Base-by-base conservation (phyloP, 2,329 filamentous ascomycete genomes). In the Fusarium nanum region DNA sequence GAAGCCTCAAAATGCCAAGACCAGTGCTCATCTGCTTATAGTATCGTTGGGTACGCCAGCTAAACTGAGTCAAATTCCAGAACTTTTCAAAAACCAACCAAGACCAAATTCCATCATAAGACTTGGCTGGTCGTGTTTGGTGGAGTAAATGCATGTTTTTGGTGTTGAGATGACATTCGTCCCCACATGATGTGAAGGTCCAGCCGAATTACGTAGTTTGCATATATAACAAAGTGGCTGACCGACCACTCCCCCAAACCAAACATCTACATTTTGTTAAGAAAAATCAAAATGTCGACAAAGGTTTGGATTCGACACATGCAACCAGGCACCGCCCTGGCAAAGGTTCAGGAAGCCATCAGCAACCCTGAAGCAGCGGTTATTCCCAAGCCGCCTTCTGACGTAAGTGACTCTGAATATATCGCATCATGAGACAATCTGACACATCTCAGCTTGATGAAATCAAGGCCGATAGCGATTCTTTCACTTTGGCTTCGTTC, bases 401-500 rank as follows among this genome's bases (percentile, higher is more conserved):
- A 74, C 54, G 73, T 75, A 52, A 56, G 70, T 42, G 32, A 28
- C 12, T 25, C 3, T 12, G 25, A 37, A 30, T 18, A 6, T 18
- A 18, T 20, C 30, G 16, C 12, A 20, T 27, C 32, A 16, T n/a
- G 18, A 42, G 18, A 41, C 20, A 28, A 30, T 23, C 54, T 73
- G 14, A 73, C 37, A 20, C 6, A 28, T 25, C 14, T 23, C 41
- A 80, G 79, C 22, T 78, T 11, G 69, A 75, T 2, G 65, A 71
- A 28, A 73, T 80, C 11, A 76, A 77, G 45, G 73, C 75, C n/a
- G 76, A 77, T 27, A 79, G 81, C 44, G 80, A 85, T 72, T 82
- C 82, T 8, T 82, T 86, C 75, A 80, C 76, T 1, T 72, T 86
- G 25, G 74, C 79, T 13, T 78, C 85, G 68, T 93, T 93, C 80